These are phyloP conservation scores for Septoria petroselini DNA, from an alignment of 2,329 filamentous ascomycete species.

Conservation along the genomic window DNA sequence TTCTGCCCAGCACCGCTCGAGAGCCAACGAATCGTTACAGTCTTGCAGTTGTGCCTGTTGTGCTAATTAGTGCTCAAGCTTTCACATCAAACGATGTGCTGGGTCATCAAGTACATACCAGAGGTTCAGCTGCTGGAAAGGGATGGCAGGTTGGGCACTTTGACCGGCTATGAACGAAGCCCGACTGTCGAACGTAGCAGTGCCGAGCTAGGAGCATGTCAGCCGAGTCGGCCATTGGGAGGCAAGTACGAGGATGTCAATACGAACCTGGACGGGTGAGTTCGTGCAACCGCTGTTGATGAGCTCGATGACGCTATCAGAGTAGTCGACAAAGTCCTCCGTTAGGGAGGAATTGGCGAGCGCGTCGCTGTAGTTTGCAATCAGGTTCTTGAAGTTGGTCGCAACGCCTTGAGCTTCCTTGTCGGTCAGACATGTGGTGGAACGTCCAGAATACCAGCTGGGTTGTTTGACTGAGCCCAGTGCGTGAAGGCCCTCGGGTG, in stretches of 20 bases:
- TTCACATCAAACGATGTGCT: no score
- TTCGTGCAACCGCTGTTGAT: slow-evolving; percentile 36
- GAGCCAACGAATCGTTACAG: slow-evolving; percentile 34
- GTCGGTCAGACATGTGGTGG: slow-evolving; percentile 30
- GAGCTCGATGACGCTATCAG: slow-evolving; percentile 37
- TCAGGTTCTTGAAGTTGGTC: slow-evolving; percentile 35
- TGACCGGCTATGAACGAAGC: slow-evolving; percentile 31
- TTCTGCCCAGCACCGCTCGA: slow-evolving; percentile 25
- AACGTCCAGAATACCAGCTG: slow-evolving; percentile 21
- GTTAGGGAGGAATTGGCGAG: slow-evolving; percentile 32
- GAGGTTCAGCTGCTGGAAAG: slow-evolving; percentile 34
- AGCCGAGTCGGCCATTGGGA: neutral
- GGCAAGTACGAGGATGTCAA: neutral
- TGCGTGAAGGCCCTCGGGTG: slow-evolving; percentile 6
- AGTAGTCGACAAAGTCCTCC: slow-evolving; percentile 36
- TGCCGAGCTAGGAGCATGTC: slow-evolving; percentile 24
- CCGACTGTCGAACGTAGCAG: slow-evolving; percentile 30
- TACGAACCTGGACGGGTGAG: slow-evolving; percentile 27
- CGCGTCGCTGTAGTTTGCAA: slow-evolving; percentile 34
- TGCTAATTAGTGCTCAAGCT: slow-evolving; percentile 2
- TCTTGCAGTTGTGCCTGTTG: slow-evolving; percentile 33
- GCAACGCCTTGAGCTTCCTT: slow-evolving; percentile 28
- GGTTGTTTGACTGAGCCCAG: slow-evolving; percentile 20
- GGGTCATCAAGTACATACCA: slow-evolving; percentile 22
- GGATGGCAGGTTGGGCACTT: slow-evolving; percentile 32